These are phyloP conservation scores for Fraxinus quadrangulata DNA, from an alignment of 257 asterid species.

Conservation along the genomic window DNA sequence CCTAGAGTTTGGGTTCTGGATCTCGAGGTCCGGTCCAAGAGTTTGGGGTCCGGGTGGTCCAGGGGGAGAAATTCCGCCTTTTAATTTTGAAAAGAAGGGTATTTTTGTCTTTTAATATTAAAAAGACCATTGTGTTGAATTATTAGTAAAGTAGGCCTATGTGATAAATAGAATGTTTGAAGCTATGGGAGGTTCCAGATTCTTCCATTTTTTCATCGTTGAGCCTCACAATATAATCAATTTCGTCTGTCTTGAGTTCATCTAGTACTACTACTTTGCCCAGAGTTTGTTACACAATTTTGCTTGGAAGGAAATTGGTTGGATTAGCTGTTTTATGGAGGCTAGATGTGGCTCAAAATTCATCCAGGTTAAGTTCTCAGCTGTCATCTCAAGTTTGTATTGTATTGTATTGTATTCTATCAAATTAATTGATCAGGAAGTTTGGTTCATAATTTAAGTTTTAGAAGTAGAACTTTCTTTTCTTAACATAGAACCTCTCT, in stretches of 20 bases:
- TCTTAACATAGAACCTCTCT: no score
- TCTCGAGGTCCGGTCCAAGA: no score
- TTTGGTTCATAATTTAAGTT: not conserved
- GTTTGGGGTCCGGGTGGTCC: no score
- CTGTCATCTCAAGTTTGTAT: not conserved
- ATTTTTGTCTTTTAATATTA: no score
- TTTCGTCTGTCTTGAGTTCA: not conserved
- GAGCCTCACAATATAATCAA: conserved; percentile 1
- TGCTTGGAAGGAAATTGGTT: not conserved
- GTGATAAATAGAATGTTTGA: not conserved
- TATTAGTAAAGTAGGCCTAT: no score
- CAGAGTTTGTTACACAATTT: not conserved
- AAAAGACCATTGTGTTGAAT: no score
- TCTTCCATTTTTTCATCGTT: not conserved
- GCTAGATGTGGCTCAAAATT: not conserved
- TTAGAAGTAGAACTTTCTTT: not conserved
- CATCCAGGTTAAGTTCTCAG: not conserved
- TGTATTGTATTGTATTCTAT: not conserved
- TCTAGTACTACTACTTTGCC: not conserved
- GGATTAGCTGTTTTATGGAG: not conserved
- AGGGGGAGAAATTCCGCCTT: no score
- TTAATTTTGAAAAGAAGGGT: no score
- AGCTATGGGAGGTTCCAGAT: not conserved
- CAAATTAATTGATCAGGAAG: not conserved
- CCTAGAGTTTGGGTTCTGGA: no score